Evolutionary conservation across 192 early-diverging fungal genomes (phyloP).

Genomic region (Linnemannia zychae): DNA sequence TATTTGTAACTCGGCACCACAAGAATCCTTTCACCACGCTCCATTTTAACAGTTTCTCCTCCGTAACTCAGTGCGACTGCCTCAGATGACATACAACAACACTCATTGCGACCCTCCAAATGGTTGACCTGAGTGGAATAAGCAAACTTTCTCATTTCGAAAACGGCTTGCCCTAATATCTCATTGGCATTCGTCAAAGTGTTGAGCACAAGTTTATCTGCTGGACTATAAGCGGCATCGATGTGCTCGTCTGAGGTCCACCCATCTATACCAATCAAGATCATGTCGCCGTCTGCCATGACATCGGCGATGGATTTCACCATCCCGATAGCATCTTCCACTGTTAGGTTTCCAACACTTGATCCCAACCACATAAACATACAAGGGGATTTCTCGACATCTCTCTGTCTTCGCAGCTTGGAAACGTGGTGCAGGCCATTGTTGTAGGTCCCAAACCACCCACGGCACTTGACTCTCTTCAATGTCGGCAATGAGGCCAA

Average conservation of each 20-base stretch:
- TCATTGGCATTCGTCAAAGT: slow-evolving; percentile 12
- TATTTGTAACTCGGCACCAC: slow-evolving; percentile 20
- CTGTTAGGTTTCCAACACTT: slow-evolving; percentile 13
- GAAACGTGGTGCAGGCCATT: slow-evolving; percentile 2
- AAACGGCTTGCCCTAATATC: slow-evolving; percentile 16
- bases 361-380: slow-evolving; percentile 17
- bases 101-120: slow-evolving; percentile 18
- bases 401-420: background rate
- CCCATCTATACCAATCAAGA: slow-evolving; percentile 12
- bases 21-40: slow-evolving; percentile 21
- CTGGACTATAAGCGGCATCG: slow-evolving; percentile 12
- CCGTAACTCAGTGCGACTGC: slow-evolving; percentile 1
- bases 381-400: slow-evolving; percentile 7
- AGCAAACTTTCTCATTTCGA: slow-evolving; percentile 18
- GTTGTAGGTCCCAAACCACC: slow-evolving; percentile 16
- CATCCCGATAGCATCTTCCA: slow-evolving; percentile 9
- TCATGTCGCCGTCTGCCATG: slow-evolving; percentile 11
- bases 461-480: slow-evolving; percentile 1
- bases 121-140: slow-evolving; percentile 13
- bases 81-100: slow-evolving; percentile 21
- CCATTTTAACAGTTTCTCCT: slow-evolving; percentile 3
- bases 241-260: slow-evolving; percentile 16
- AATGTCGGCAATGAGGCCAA: slow-evolving; percentile 14
- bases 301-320: slow-evolving; percentile 21
- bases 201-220: slow-evolving; percentile 17